Evolutionary conservation across 345 rosid genomes (phyloP).

Genomic region (Cardamine occulta): DNA sequence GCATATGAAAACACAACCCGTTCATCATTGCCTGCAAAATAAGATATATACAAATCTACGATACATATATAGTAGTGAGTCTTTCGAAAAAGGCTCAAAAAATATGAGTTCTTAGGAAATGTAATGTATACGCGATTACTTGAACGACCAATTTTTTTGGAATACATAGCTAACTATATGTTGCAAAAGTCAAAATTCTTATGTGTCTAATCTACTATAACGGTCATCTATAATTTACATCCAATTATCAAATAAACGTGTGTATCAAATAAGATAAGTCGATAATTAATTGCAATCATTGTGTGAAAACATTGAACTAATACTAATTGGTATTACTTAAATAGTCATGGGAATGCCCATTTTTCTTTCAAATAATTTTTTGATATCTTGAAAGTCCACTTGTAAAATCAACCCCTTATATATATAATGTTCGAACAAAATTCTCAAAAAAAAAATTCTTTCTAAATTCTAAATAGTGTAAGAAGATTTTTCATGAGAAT

Average conservation of each 20-base stretch:
- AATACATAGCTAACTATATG: not conserved
- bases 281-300: not conserved
- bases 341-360: not conserved
- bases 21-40: slow-evolving; percentile 40
- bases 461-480: not conserved
- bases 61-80: not conserved
- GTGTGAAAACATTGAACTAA: not conserved
- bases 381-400: not conserved
- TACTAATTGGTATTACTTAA: not conserved
- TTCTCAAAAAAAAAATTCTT: no score
- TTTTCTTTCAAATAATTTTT: not conserved
- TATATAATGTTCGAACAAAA: no score
- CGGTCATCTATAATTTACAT: not conserved
- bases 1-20: slow-evolving; percentile 36
- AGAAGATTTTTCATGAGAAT: not conserved
- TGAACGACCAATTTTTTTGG: not conserved
- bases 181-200: not conserved
- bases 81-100: not conserved
- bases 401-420: no score
- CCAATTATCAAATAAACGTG: not conserved
- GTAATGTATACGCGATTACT: not conserved
- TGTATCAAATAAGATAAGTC: not conserved
- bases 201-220: not conserved
- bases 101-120: slow-evolving; percentile 13
- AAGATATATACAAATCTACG: slow-evolving; percentile 24